Evolutionary conservation across 257 asterid genomes (phyloP), one percentile per base, ranked within the genome.

Genomic region (Nicotiana noctiflora): DNA sequence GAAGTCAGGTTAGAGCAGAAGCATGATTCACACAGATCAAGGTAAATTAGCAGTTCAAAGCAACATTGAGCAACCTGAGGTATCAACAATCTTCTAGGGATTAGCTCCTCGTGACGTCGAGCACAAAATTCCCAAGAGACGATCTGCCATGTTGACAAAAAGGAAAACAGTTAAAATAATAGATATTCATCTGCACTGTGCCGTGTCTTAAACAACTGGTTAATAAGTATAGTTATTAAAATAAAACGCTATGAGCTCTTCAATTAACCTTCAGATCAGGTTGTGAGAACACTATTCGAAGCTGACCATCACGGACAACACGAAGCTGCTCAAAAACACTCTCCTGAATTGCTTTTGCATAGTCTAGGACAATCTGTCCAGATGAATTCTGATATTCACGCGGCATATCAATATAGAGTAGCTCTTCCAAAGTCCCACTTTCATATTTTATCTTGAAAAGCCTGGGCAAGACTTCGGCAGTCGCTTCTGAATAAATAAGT

Each of bases 81-180:
- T 85, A 92, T 88, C 84, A 95, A 86, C 88, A 91, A 87, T 85
- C 97, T 89, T 81, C 97, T 89, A 79, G 99, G 98, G 66, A 95
- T 93, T 77, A 95, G 94, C 84, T 95, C 98, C 88, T 95, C 99
- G 83, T 95, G 99, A 60, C 95, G 97, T 25, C 99, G 90, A 29
- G 98, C 99, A 90, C 99, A 95, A 83, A 95, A 95, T 81, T 92
- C 98, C 99, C 99, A 95, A 15, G 98, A 93, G 92, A 95, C 89
- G 83, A 95, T 95, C 99, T 95, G 90, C 65, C 51, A 63, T 83
- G 37, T 46, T 21, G 27, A 27, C 55, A 31, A 44, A 59, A 80
- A 31, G 25, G 79, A 67, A 60, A 65, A 2, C 32, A 37, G 62
- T 52, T 53, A 52, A 53, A 74, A 52, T 79, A 81, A 84, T 55